phyloP scores from a whole-genome alignment of 1,284 basidiomycete species.

The Cerioporus squamosus region DNA sequence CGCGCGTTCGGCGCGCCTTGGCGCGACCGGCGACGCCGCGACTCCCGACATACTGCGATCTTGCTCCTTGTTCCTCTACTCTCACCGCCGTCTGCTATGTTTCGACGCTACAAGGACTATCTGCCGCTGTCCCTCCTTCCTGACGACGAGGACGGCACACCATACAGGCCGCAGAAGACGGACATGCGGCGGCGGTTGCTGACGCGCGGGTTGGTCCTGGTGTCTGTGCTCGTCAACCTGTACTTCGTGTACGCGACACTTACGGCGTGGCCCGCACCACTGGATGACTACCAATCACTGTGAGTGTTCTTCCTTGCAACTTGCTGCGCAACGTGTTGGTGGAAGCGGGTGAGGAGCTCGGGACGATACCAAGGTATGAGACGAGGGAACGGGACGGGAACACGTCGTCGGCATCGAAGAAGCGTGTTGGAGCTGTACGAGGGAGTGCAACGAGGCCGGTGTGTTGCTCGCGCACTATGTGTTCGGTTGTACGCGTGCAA shows the following conservation, averaged over 20 bases:
- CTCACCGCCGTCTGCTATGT: slow-evolving; percentile 4
- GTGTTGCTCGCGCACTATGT: too few relatives aligned
- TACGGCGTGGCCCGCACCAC: slow-evolving; percentile 16
- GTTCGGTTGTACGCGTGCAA: too few relatives aligned
- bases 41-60: not conserved
- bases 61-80: not conserved
- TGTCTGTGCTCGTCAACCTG: slow-evolving; percentile 17
- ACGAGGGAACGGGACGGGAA: too few relatives aligned
- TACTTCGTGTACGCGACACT: slow-evolving; percentile 11
- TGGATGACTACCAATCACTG: slow-evolving; percentile 29
- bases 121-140: slow-evolving; percentile 10
- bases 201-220: slow-evolving; percentile 8
- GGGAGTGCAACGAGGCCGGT: too few relatives aligned
- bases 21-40: not conserved
- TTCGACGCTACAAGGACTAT: slow-evolving; percentile 20
- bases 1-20: too few relatives aligned
- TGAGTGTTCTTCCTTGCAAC: slow-evolving; percentile 9
- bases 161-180: slow-evolving; percentile 9
- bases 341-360: too few relatives aligned
- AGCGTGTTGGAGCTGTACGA: too few relatives aligned
- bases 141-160: slow-evolving; percentile 8
- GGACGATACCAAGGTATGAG: too few relatives aligned
- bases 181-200: slow-evolving; percentile 8
- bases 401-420: too few relatives aligned
- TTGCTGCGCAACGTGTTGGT: too few relatives aligned